A percentile compares a stretch with the other conserved stretches of the same genome.
Conservation (phyloP, 768 basidiomycete genomes). For the Auricularia sp. region DNA sequence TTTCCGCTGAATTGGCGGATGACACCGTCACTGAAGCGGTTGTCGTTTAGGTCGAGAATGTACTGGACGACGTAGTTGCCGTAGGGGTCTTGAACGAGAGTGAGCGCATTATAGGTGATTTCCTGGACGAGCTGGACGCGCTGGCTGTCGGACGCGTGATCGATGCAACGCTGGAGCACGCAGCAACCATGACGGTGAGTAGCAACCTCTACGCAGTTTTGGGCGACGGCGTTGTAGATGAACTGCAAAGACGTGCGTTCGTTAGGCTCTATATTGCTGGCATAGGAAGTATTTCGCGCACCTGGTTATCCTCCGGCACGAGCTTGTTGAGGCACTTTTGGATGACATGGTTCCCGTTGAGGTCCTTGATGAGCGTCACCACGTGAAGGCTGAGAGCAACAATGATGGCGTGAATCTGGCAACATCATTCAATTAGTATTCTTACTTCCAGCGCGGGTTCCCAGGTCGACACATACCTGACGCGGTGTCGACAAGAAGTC, state of each 20-base stretch:
- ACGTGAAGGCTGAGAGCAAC: constrained; percentile 94
- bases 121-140: constrained; percentile 95
- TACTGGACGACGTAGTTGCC: constrained; percentile 97
- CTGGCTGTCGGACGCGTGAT: constrained; percentile 94
- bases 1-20: constrained; percentile 97
- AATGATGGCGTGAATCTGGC: constrained; percentile 94
- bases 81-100: constrained; percentile 94
- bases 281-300: constrained; percentile 19
- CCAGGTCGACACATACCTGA: constrained; percentile 53
- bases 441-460: constrained; percentile 9
- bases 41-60: constrained; percentile 96
- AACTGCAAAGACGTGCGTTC: constrained; percentile 41
- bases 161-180: constrained; percentile 94
- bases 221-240: constrained; percentile 98
- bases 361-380: constrained; percentile 97
- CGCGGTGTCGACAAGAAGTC: constrained; percentile 94
- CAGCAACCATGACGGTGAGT: constrained; percentile 98
- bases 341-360: constrained; percentile 96
- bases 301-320: constrained; percentile 97
- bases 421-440: constrained; percentile 53
- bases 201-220: constrained; percentile 97
- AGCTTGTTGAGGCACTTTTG: constrained; percentile 99
- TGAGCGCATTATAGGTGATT: constrained; percentile 96
- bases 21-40: constrained; percentile 93
- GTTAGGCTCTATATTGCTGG: background rate